Conservation (phyloP, 192 early-diverging fungal species). For the Entomortierella parvispora region DNA sequence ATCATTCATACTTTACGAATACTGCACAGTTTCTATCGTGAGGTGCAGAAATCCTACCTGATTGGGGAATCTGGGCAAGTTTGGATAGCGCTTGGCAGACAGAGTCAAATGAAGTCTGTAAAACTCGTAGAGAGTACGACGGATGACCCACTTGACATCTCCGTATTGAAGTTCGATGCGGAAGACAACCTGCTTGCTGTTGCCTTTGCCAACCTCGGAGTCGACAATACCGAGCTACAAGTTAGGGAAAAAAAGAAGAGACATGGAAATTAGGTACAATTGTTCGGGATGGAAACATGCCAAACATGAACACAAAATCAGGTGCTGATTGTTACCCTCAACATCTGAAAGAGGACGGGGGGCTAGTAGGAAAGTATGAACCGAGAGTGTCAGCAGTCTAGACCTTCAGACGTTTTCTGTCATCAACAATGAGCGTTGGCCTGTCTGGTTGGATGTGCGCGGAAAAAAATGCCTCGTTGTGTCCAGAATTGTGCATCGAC, state of each 20-base stretch:
- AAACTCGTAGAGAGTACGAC: slow-evolving; percentile 73
- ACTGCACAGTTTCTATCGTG: neutral
- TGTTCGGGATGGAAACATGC: neutral
- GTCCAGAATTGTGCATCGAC: neutral
- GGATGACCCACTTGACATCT: slow-evolving; percentile 81
- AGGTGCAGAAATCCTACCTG: slow-evolving; percentile 17
- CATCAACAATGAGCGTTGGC: too few relatives aligned
- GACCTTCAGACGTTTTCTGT: too few relatives aligned
- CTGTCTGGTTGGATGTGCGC: too few relatives aligned
- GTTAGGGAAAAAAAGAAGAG: neutral
- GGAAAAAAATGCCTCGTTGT: too few relatives aligned
- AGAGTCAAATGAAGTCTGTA: slow-evolving; percentile 71
- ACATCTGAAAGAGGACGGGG: slow-evolving; percentile 44
- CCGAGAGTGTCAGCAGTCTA: too few relatives aligned
- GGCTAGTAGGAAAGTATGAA: slow-evolving; percentile 24
- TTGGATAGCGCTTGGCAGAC: slow-evolving; percentile 58
- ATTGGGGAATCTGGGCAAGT: slow-evolving; percentile 44
- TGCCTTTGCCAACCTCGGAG: slow-evolving; percentile 42
- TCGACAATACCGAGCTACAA: slow-evolving; percentile 62
- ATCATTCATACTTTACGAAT: too few relatives aligned
- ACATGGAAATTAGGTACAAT: neutral
- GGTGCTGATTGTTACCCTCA: slow-evolving; percentile 14
- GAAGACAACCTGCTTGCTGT: slow-evolving; percentile 62
- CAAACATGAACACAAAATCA: neutral
- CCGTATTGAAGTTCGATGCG: slow-evolving; percentile 83